A percentile compares a stretch with the other conserved stretches of the same genome.
Conservation (phyloP, 768 basidiomycete genomes). For the Lactarius evosmus region DNA sequence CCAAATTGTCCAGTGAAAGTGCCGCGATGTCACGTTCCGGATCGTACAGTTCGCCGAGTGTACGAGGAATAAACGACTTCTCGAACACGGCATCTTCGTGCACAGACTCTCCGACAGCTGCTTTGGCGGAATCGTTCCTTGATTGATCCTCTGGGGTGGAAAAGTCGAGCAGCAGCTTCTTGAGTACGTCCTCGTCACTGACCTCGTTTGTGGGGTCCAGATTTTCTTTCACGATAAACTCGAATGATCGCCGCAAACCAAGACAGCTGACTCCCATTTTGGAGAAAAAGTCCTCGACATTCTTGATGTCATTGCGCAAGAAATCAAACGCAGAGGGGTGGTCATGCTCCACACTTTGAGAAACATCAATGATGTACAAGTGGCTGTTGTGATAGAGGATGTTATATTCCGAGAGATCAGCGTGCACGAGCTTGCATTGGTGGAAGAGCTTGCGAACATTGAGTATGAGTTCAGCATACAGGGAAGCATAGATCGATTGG, state of each 20-base stretch:
- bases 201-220: conserved; percentile 30
- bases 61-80: conserved; percentile 88
- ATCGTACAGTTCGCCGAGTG: conserved; percentile 88
- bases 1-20: conserved; percentile 65
- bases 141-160: conserved; percentile 27
- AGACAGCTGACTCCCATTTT: conserved; percentile 70
- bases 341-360: conserved; percentile 97
- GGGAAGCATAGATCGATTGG: conserved; percentile 45
- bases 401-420: conserved; percentile 98
- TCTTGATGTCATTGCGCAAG: conserved; percentile 85
- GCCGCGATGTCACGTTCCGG: conserved; percentile 89
- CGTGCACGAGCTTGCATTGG: conserved; percentile 90
- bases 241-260: conserved; percentile 80
- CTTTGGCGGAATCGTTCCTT: conserved; percentile 26
- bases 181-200: conserved; percentile 35
- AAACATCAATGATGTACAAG: conserved; percentile 95
- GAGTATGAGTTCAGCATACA: conserved; percentile 81
- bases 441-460: conserved; percentile 83
- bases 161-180: conserved; percentile 54
- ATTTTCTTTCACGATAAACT: conserved; percentile 73
- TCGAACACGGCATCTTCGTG: conserved; percentile 90
- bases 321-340: conserved; percentile 97
- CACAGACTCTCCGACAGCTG: conserved; percentile 32
- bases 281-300: conserved; percentile 90
- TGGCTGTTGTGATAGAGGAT: conserved; percentile 81